These are phyloP conservation scores for Xylaria sp. DNA, from an alignment of 2,329 filamentous ascomycete genomes.

Conservation along the genomic window DNA sequence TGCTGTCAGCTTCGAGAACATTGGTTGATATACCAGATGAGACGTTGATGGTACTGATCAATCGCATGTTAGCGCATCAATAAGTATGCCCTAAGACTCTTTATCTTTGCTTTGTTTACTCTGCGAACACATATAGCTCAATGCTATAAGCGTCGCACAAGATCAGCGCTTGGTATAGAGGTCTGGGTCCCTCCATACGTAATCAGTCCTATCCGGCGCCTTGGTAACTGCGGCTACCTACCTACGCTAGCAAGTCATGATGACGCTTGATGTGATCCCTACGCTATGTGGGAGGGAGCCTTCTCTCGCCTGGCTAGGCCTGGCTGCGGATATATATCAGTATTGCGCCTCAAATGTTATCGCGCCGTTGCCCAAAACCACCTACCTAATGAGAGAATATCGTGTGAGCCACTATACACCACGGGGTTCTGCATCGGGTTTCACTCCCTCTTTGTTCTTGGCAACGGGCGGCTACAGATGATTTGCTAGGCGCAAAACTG, in stretches of 20 bases:
- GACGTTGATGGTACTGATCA: neutral
- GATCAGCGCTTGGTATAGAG: neutral
- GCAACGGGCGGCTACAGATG: slow-evolving; percentile 10
- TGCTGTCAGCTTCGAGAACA: slow-evolving; percentile 26
- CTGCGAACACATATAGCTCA: neutral
- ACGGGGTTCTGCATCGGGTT: neutral
- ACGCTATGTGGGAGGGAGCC: neutral
- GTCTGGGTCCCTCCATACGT: slow-evolving; percentile 7
- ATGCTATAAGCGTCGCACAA: neutral
- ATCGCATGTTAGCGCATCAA: neutral
- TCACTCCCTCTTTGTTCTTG: neutral
- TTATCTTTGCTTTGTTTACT: slow-evolving; percentile 4
- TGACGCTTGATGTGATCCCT: slow-evolving; percentile 3
- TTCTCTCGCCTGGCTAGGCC: slow-evolving; percentile 1
- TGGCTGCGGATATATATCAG: slow-evolving; percentile 11
- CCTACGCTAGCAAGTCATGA: neutral
- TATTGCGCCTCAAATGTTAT: slow-evolving; percentile 8
- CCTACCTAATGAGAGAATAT: neutral
- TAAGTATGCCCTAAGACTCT: neutral
- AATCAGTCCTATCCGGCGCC: slow-evolving; percentile 10
- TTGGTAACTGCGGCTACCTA: neutral
- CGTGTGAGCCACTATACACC: neutral
- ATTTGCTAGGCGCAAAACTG: slow-evolving; percentile 11
- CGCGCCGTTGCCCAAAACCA: neutral
- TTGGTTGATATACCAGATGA: slow-evolving; percentile 9